A percentile compares a stretch with the other conserved stretches of the same genome.
These are phyloP conservation scores for Pseudocercospora ulei DNA, from an alignment of 2,329 filamentous ascomycete genomes.

Conservation along the genomic window DNA sequence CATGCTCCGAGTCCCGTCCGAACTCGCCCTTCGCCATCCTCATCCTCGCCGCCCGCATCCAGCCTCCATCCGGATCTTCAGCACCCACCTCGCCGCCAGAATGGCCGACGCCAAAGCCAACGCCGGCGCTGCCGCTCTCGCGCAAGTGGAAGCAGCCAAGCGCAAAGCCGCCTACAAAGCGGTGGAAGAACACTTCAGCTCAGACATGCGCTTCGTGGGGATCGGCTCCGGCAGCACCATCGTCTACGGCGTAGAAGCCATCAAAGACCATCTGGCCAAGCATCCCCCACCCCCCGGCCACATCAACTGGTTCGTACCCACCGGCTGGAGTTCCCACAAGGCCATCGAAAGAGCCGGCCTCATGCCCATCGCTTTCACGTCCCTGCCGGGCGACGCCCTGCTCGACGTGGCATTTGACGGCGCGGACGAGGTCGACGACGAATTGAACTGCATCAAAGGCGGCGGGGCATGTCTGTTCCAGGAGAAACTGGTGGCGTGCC, in stretches of 20 bases:
- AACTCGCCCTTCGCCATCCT: too few relatives aligned
- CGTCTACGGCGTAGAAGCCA: conserved; percentile 75
- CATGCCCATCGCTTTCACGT: conserved; percentile 65
- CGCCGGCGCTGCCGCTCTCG: conserved; percentile 9
- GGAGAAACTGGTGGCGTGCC: conserved; percentile 59
- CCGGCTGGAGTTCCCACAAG: conserved; percentile 80
- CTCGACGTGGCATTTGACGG: conserved; percentile 93
- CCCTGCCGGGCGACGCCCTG: conserved; percentile 53
- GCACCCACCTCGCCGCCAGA: not conserved
- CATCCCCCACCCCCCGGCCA: conserved; percentile 41
- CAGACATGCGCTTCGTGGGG: conserved; percentile 55
- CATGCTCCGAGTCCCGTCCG: too few relatives aligned
- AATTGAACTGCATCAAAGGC: conserved; percentile 94
- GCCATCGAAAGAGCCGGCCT: conserved; percentile 73
- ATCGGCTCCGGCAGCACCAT: conserved; percentile 77
- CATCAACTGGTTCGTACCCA: conserved; percentile 77
- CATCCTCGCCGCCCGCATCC: not conserved
- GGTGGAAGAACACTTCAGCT: conserved; percentile 60
- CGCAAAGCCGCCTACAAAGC: conserved; percentile 63
- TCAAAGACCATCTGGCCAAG: conserved; percentile 48
- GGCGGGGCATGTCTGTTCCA: conserved; percentile 96
- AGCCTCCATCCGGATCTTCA: not conserved
- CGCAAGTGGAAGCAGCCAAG: conserved; percentile 59
- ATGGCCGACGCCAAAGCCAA: conserved; percentile 13
- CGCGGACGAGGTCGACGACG: conserved; percentile 89